Evolutionary conservation across 306 rosid species (phyloP), one percentile per base, ranked within the genome.

Genomic region (Dalbergia cochinchinensis): DNA sequence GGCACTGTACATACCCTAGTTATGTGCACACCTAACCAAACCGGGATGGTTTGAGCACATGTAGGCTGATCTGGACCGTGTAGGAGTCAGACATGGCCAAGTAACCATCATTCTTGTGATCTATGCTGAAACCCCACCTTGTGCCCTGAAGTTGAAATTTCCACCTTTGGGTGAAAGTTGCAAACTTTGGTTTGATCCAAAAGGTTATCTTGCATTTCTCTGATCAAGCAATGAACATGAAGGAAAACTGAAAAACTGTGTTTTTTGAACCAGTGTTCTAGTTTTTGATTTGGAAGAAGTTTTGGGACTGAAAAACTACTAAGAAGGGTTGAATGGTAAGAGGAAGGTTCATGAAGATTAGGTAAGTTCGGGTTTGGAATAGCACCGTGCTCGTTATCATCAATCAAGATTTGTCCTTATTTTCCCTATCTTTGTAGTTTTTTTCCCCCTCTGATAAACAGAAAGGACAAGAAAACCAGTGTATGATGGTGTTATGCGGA

Each of bases 1-100:
- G 90, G 87, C 48, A 87, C 77, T 1, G 31, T 26, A 77, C 19
- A 66, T 84, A 85, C 8, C 97, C 90, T 45, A 82, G 94, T 3
- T 86, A 85, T 19, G 81, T 84, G 20, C 93, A 91, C 93, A 91
- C 6, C 84, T 78, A 53, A 76, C 88, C 62, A 87, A 74, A 62
- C 90, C 88, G 15, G 91, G 90, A 26, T 82, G 81, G 71, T 71
- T 89, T 4, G 74, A 74, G 65, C 93, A 91, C 8, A 87, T 89
- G 73, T 90, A 87, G 26, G 16, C 77, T 75, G 81, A 82, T 58
- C 85, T 80, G 8, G 75, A 42, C 85, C 86, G 67, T 1, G 83
- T 86, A 1, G 85, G 86, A 68, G 31, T 26, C 31, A 26, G 83
- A 61, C 41, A 83, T 58, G 1, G 76, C 47, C 69, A 73, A 66